phyloP scores from a whole-genome alignment of 2,329 filamentous ascomycete genomes.

The Aspergillus vadensis region DNA sequence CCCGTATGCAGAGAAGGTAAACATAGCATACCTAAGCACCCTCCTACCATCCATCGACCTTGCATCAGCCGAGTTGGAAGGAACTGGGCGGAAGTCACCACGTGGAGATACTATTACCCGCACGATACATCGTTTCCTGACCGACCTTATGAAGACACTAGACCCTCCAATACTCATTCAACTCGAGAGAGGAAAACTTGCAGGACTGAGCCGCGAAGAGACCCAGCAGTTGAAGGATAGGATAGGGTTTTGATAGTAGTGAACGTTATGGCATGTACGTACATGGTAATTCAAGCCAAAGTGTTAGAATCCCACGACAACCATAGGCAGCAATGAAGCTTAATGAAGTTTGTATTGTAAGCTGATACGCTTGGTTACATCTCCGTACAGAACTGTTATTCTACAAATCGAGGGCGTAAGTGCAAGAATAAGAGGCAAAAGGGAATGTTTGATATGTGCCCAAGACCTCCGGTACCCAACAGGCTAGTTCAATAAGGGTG shows the following conservation, averaged over 20 bases:
- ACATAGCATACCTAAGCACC: constrained; percentile 22
- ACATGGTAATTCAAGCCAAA: background rate
- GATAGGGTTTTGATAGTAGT: constrained; percentile 24
- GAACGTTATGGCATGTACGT: background rate
- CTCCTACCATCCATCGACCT: constrained; percentile 19
- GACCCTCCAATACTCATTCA: constrained; percentile 54
- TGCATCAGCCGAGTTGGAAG: constrained; percentile 30
- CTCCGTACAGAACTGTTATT: background rate
- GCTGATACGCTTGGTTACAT: background rate
- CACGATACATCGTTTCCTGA: constrained; percentile 45
- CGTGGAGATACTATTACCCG: constrained; percentile 43
- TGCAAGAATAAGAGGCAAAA: background rate
- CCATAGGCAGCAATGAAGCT: background rate
- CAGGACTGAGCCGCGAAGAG: constrained; percentile 40
- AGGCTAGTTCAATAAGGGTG: background rate
- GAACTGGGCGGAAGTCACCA: constrained; percentile 28
- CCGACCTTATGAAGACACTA: constrained; percentile 45
- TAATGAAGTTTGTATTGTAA: background rate
- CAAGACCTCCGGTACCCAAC: background rate
- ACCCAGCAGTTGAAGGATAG: constrained; percentile 39
- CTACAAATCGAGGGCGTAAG: background rate
- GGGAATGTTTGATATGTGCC: background rate
- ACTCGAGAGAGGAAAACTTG: constrained; percentile 52
- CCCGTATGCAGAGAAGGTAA: constrained; percentile 28
- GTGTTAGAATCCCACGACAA: background rate